Conservation (phyloP, 2,329 filamentous ascomycete genomes). For the Penicillium sp. region DNA sequence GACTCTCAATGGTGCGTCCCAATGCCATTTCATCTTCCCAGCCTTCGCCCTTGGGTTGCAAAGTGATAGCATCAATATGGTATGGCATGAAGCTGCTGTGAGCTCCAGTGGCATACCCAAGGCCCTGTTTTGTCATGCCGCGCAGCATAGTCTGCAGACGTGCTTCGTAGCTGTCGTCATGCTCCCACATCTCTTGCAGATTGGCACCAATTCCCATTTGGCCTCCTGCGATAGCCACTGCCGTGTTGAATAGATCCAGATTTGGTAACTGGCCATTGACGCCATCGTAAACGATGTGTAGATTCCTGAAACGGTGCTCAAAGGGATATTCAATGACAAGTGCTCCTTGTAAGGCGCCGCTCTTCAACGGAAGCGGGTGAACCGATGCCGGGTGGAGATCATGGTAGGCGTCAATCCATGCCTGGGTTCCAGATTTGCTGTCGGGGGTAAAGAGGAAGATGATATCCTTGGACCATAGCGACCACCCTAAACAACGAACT, state of each 20-base stretch:
- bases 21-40: conserved; percentile 99
- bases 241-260: conserved; percentile 91
- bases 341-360: conserved; percentile 87
- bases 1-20: conserved; percentile 83
- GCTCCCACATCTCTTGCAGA: conserved; percentile 81
- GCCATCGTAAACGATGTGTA: conserved; percentile 93
- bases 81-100: conserved; percentile 98
- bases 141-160: conserved; percentile 84
- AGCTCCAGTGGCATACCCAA: conserved; percentile 84
- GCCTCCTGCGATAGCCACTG: conserved; percentile 79
- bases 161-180: conserved; percentile 75
- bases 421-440: conserved; percentile 85
- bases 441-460: conserved; percentile 88
- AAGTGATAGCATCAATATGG: conserved; percentile 91
- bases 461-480: conserved; percentile 98
- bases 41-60: conserved; percentile 85
- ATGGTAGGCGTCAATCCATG: conserved; percentile 98
- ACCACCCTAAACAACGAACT: conserved; percentile 71
- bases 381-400: conserved; percentile 76
- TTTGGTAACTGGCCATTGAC: conserved; percentile 95
- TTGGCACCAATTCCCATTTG: conserved; percentile 88
- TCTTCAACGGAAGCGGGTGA: conserved; percentile 80
- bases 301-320: conserved; percentile 77
- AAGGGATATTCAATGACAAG: conserved; percentile 92
- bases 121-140: conserved; percentile 87